Percentiles rank a stretch among this genome's conserved stretches.
phyloP scores from a whole-genome alignment of 495 filamentous ascomycete species.

The Podospora bellae-mahoneyi region DNA sequence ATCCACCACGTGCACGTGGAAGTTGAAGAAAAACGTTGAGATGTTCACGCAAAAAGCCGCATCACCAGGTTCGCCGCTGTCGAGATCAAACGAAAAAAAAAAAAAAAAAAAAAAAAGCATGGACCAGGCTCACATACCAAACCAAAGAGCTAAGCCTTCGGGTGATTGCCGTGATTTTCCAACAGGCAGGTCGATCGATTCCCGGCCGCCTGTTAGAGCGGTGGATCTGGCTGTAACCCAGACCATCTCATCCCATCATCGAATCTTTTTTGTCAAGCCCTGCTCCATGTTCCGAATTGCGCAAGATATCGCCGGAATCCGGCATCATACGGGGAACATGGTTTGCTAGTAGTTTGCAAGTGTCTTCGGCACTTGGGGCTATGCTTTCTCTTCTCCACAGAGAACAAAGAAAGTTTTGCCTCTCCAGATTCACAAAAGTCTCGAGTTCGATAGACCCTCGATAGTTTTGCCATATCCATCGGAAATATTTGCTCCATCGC shows the following conservation, averaged over 20 bases:
- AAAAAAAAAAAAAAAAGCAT: not conserved
- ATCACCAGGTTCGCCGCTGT: not conserved
- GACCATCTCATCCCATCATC: too few relatives aligned
- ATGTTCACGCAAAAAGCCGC: not conserved
- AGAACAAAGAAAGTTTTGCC: not conserved
- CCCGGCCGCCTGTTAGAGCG: not conserved
- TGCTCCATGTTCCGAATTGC: not conserved
- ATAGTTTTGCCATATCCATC: too few relatives aligned
- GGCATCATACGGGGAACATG: not conserved
- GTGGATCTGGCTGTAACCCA: not conserved
- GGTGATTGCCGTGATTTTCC: slow-evolving; percentile 12
- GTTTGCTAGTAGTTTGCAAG: not conserved
- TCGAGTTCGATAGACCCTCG: too few relatives aligned
- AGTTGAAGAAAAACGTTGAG: not conserved
- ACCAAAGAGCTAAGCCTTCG: slow-evolving; percentile 2
- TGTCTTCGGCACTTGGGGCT: not conserved
- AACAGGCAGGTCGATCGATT: not conserved
- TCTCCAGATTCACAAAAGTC: too few relatives aligned
- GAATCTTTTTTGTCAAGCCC: not conserved
- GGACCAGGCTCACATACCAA: not conserved
- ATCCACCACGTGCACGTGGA: not conserved
- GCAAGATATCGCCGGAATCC: not conserved
- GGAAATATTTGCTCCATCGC: too few relatives aligned
- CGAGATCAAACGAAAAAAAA: too few relatives aligned
- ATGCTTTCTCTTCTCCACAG: not conserved